phyloP scores from a whole-genome alignment of 805 yeast genomes.

The Candida adriatica region DNA sequence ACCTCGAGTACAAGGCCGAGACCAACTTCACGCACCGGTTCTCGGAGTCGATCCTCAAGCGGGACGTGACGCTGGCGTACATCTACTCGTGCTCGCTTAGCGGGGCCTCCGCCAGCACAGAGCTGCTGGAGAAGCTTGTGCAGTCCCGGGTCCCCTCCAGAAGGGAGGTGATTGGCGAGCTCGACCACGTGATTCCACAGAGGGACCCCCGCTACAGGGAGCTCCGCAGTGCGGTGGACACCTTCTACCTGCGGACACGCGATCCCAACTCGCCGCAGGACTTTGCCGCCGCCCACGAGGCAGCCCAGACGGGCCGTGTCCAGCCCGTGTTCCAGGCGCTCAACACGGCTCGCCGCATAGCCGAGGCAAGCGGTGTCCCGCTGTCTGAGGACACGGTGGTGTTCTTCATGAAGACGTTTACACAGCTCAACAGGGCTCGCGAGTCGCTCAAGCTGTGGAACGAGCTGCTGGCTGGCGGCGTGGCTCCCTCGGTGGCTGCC shows the following conservation, averaged over 20 bases:
- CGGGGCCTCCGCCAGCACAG: constrained; percentile 5
- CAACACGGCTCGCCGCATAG: constrained; percentile 14
- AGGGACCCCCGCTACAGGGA: constrained; percentile 5
- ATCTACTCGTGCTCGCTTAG: constrained; percentile 8
- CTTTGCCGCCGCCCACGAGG: constrained; percentile 13
- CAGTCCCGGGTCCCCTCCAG: constrained; percentile 10
- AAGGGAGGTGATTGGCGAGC: not conserved
- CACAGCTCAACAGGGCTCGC: constrained; percentile 28
- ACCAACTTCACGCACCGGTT: constrained; percentile 4
- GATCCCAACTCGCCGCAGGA: constrained; percentile 18
- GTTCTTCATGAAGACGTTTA: constrained; percentile 40
- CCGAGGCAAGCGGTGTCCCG: constrained; percentile 25
- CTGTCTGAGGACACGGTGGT: constrained; percentile 36
- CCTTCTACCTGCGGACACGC: constrained; percentile 8
- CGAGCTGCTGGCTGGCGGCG: constrained; percentile 33
- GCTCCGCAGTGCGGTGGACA: constrained; percentile 6
- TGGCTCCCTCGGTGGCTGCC: constrained; percentile 35
- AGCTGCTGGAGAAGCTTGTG: constrained; percentile 11
- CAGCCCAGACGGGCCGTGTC: constrained; percentile 13
- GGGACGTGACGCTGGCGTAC: constrained; percentile 13
- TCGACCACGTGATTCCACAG: constrained; percentile 4
- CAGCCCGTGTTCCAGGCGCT: constrained; percentile 14
- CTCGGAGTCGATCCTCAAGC: not conserved
- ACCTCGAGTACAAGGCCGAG: constrained; percentile 14
- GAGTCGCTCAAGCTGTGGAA: constrained; percentile 45